These are phyloP conservation scores for Rhizopus delemar DNA, from an alignment of 371 early-diverging fungal species.

Conservation along the genomic window DNA sequence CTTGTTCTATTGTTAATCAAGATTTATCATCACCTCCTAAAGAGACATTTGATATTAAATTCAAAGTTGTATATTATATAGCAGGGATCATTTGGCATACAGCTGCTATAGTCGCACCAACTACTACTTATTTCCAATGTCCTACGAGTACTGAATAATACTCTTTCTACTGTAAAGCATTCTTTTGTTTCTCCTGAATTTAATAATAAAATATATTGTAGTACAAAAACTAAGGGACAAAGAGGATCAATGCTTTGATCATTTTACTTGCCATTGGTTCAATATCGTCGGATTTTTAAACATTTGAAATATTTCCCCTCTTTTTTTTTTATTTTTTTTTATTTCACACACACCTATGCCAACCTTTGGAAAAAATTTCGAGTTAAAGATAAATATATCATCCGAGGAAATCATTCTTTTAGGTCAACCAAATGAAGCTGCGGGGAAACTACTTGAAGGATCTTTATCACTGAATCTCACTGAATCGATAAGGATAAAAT, in stretches of 20 bases:
- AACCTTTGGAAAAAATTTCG: slow-evolving; percentile 22
- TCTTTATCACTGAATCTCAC: slow-evolving; percentile 14
- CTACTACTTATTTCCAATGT: slow-evolving; percentile 24
- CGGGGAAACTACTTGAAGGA: slow-evolving; percentile 28
- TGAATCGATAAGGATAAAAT: slow-evolving; percentile 29
- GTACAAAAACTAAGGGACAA: no score
- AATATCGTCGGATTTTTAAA: no score
- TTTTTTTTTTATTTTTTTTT: not conserved
- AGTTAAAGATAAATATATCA: slow-evolving; percentile 26
- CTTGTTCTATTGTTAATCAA: slow-evolving; percentile 16
- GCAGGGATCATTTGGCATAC: slow-evolving; percentile 30
- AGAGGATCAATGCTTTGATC: no score
- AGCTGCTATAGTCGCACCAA: slow-evolving; percentile 18
- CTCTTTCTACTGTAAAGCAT: no score
- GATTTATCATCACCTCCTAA: slow-evolving; percentile 8
- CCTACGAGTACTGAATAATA: slow-evolving; percentile 10
- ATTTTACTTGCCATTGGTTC: not conserved
- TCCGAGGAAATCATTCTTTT: slow-evolving; percentile 23
- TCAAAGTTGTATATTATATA: slow-evolving; percentile 30
- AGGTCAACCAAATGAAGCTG: slow-evolving; percentile 28
- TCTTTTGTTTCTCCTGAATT: no score
- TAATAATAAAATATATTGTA: no score
- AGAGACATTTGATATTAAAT: slow-evolving; percentile 22
- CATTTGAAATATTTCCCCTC: not conserved
- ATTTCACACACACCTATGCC: slow-evolving; percentile 18